Base-by-base conservation (phyloP, 441 rosid genomes). In the Croton setiger region DNA sequence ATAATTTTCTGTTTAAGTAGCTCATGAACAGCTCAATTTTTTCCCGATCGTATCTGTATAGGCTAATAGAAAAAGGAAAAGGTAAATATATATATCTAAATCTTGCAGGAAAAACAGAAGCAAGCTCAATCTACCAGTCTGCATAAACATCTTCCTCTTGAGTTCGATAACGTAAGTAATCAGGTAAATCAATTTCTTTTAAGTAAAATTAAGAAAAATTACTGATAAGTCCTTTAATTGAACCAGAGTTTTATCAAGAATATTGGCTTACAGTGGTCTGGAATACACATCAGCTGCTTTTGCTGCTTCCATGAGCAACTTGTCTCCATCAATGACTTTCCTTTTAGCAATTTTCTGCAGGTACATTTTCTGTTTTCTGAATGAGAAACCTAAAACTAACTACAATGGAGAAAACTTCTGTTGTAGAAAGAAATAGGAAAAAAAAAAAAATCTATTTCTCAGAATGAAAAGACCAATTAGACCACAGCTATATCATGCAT, bases 321-420 rank as follows among this genome's bases (percentile, higher is more conserved):
- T 53, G 17, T 11, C 18, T 66, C 69, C 69, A 52, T 36, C 69
- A n/a, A 36, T 53, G n/a, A 66, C 69, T n/a, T 53, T 66, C 20
- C 13, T 66, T 20, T 20, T 53, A 37, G 69, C 69, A 53, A 36
- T 66, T 36, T 2, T 53, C 7, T 66, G 20, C 69, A 66, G 69
- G 69, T 65, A 43, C 2, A 27, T 0, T 27, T 27, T 27, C 31
- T 27, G 31, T 27, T 27, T 27, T 27, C 31, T 27, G 31, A 27
- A 27, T 27, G 31, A 27, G 31, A 27, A 27, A n/a, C n/a, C 31
- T 27, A 27, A 27, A 27, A 27, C 31, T 27, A 27, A 27, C n/a
- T n/a, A n/a, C 31, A 27, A 27, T 27, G 31, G 31, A 0, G 31
- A 27, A 27, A 27, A 27, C 31, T 27, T 27, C 31, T 27, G 31